Conservation (phyloP, 768 basidiomycete species). For the Pleurotus giganteus region DNA sequence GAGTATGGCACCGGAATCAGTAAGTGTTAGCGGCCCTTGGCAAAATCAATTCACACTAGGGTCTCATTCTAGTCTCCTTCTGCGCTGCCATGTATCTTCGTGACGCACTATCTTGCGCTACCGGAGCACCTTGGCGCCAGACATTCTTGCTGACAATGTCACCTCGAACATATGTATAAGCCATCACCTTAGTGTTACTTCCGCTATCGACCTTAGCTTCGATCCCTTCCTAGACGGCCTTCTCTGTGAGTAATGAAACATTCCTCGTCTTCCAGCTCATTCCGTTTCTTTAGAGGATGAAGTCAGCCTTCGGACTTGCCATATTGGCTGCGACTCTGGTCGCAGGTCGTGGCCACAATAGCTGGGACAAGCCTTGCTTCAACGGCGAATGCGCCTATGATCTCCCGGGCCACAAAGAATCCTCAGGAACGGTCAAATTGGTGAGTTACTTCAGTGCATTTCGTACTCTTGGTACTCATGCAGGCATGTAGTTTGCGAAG, state of each 20-base stretch:
- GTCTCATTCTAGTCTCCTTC: too few relatives aligned
- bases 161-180: too few relatives aligned
- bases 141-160: too few relatives aligned
- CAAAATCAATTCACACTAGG: too few relatives aligned
- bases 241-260: background rate
- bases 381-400: conserved; percentile 22
- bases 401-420: conserved; percentile 10
- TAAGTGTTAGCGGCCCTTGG: too few relatives aligned
- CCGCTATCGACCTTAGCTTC: too few relatives aligned
- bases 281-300: conserved; percentile 2
- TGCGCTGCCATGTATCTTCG: too few relatives aligned
- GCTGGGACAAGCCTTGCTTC: conserved; percentile 23
- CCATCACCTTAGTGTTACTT: too few relatives aligned
- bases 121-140: too few relatives aligned
- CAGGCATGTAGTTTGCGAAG: background rate
- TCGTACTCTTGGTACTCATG: background rate
- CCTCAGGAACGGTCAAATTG: conserved; percentile 15
- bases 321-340: conserved; percentile 3
- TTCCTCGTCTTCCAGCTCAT: too few relatives aligned
- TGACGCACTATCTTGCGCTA: too few relatives aligned
- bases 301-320: conserved; percentile 5
- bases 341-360: conserved; percentile 12
- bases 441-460: conserved; percentile 9
- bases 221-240: background rate
- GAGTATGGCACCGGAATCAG: too few relatives aligned